Evolutionary conservation across 495 filamentous ascomycete genomes (phyloP).

Genomic region (Neurospora sublineolata): DNA sequence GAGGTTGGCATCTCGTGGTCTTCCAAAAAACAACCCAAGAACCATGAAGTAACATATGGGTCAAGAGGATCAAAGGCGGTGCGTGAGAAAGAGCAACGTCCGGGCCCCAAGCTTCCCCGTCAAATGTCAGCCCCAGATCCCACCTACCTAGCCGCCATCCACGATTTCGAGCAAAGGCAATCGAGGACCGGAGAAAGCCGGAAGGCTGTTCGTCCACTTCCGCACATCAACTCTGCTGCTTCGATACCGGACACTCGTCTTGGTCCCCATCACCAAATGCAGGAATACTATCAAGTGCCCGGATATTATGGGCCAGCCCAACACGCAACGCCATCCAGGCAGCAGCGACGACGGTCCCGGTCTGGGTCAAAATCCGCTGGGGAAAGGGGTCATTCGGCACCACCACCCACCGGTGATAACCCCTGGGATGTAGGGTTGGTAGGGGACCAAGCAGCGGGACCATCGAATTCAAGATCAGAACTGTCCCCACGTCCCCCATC

Average conservation of each 20-base stretch:
- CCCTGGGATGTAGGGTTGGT: slow-evolving; percentile 27
- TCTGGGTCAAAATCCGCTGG: slow-evolving; percentile 20
- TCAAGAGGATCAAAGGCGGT: slow-evolving; percentile 11
- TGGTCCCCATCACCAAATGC: slow-evolving; percentile 16
- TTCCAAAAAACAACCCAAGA: slow-evolving; percentile 23
- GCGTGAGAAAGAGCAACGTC: slow-evolving; percentile 19
- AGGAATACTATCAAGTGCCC: slow-evolving; percentile 19
- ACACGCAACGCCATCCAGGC: slow-evolving; percentile 9
- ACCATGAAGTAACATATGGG: slow-evolving; percentile 32
- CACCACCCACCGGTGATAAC: slow-evolving; percentile 32
- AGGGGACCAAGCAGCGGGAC: not conserved
- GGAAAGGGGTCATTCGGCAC: slow-evolving; percentile 34
- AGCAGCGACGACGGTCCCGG: slow-evolving; percentile 13
- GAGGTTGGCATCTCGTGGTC: slow-evolving; percentile 36
- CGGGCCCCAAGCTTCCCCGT: slow-evolving; percentile 25
- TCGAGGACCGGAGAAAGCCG: slow-evolving; percentile 12
- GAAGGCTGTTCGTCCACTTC: not conserved
- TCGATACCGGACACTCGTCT: not conserved
- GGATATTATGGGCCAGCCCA: not conserved
- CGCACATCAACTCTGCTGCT: not conserved
- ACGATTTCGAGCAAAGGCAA: slow-evolving; percentile 20
- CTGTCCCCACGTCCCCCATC: not conserved
- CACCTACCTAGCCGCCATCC: slow-evolving; percentile 28
- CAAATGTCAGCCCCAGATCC: slow-evolving; percentile 31
- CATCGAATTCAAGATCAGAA: not conserved